Base-by-base conservation (phyloP, 2,329 filamentous ascomycete species). In the Podosphaera leucotricha region DNA sequence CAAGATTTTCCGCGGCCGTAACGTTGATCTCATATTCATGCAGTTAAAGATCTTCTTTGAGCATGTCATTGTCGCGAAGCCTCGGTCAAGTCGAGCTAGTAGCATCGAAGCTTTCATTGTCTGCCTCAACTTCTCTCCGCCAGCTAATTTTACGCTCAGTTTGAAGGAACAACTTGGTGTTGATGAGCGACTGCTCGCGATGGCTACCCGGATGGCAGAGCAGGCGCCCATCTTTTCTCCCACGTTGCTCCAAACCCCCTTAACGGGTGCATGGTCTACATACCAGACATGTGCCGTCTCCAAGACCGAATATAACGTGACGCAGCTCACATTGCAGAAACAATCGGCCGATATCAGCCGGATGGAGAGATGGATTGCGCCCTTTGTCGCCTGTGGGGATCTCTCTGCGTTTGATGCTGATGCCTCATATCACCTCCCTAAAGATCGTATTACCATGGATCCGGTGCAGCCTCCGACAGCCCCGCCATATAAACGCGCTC, bases 81-180 rank as follows among this genome's bases (percentile, higher is more conserved):
- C 90, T 2, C 68, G 90, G 44, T 92, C 84, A 49, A 93, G 84
- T 56, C 72, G 90, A n/a, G 90, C 87, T 1, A 95, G 87, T 61
- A 93, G 85, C 61, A 77, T 98, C 18, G 90, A 98, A 60, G 87
- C 90, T 0, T 98, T 98, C 53, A 82, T 98, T 40, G 87, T 98
- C 15, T 94, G 90, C 59, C 71, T 92, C 53, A 82, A 85, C 48
- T 98, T 95, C 58, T 68, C 70, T 19, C 86, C 84, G 2, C 86
- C 87, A 0, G 62, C 66, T 13, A 80, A 80, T 0, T 90, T 85
- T 62, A 71, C 70, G 39, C 75, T 81, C 3, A 85, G 77, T 54
- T 63, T 90, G 3, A 78, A 85, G 53, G 74, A 77, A 53, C 81
- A 81, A 1, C 63, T 90, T 1, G 80, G 80, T 1, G 70, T 77